These are phyloP conservation scores for Colletotrichum sp. DNA, from an alignment of 2,329 filamentous ascomycete species.

Conservation along the genomic window DNA sequence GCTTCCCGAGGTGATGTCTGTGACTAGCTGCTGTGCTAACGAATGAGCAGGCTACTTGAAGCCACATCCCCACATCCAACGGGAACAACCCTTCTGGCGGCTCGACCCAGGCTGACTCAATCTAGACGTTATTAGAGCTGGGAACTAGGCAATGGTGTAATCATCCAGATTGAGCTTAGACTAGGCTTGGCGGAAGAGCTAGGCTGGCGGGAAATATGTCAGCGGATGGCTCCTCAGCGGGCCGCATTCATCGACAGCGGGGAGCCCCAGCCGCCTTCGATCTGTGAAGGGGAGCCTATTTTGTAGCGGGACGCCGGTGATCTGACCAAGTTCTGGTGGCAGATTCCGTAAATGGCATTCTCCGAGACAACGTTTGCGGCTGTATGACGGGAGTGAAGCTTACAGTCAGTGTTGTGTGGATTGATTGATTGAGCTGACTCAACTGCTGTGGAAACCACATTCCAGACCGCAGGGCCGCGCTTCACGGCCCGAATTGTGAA, in stretches of 20 bases:
- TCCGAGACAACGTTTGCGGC: constrained; percentile 17
- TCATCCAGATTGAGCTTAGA: not conserved
- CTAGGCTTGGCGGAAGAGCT: not conserved
- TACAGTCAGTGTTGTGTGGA: not conserved
- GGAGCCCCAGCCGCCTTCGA: not conserved
- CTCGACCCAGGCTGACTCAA: not conserved
- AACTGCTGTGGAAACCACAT: not conserved
- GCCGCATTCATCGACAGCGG: constrained; percentile 9
- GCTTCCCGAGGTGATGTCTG: not conserved
- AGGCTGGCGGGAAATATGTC: not conserved
- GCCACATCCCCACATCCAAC: constrained; percentile 3
- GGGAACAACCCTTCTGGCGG: not conserved
- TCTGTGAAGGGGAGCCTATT: not conserved
- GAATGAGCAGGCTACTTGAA: not conserved
- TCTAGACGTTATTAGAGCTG: not conserved
- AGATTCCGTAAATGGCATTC: not conserved
- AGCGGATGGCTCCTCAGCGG: not conserved
- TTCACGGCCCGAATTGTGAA: not conserved
- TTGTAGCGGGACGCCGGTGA: not conserved
- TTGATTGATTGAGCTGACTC: not conserved
- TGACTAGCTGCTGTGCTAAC: not conserved
- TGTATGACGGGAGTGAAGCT: not conserved
- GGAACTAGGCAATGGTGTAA: not conserved
- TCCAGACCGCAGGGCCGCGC: not conserved
- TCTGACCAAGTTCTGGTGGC: not conserved